Evolutionary conservation across 257 asterid genomes (phyloP).

Genomic region (Coffea canephora): DNA sequence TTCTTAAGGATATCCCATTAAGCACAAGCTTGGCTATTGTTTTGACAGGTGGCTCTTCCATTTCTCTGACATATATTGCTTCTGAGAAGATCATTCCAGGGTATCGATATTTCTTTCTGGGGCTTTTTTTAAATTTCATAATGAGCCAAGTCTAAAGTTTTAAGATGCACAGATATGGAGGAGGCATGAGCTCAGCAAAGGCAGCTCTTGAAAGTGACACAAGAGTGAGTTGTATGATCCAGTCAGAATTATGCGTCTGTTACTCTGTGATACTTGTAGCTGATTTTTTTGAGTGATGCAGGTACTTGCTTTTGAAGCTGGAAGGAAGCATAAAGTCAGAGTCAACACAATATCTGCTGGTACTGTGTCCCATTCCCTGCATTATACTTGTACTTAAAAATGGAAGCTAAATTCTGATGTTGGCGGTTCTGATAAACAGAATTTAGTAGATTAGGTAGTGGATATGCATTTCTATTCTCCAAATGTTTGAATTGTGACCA

Average conservation of each 20-base stretch:
- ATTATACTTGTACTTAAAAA: not conserved
- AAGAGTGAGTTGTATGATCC: conserved; percentile 41
- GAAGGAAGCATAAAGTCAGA: conserved; percentile 80
- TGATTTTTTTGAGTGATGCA: conserved; percentile 24
- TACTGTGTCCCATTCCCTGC: conserved; percentile 25
- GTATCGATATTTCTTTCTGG: conserved; percentile 30
- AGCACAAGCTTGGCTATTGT: conserved; percentile 12
- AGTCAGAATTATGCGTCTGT: not conserved
- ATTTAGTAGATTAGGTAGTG: not conserved
- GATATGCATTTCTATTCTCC: not conserved
- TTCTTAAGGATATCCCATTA: conserved; percentile 7
- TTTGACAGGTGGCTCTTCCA: conserved; percentile 77
- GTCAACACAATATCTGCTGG: conserved; percentile 95
- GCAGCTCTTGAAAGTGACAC: conserved; percentile 92
- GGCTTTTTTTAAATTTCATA: conserved; percentile 16
- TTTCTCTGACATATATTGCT: conserved; percentile 85
- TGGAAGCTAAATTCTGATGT: too few species aligned
- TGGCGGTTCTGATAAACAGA: not conserved
- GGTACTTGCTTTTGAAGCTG: conserved; percentile 96
- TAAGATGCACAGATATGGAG: conserved; percentile 60
- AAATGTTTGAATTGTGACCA: not conserved
- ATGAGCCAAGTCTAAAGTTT: conserved; percentile 8
- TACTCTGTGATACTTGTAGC: not conserved
- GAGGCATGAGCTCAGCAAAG: conserved; percentile 95
- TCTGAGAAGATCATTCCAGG: conserved; percentile 90